phyloP scores from a whole-genome alignment of 2,329 filamentous ascomycete genomes.

The Coleophoma cylindrospora region DNA sequence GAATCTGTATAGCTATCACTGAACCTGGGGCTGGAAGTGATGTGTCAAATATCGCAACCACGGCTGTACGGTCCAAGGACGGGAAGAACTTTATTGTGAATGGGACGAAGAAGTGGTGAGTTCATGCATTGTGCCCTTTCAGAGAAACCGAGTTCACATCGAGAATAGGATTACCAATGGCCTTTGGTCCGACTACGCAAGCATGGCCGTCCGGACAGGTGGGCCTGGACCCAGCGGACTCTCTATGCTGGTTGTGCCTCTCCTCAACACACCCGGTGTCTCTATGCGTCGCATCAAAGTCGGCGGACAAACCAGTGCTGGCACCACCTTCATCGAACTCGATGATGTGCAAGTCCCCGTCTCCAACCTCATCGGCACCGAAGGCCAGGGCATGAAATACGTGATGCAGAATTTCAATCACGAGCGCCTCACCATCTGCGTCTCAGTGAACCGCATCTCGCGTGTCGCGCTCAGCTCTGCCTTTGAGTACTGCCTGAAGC shows the following conservation, averaged over 20 bases:
- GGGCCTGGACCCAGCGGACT: slow-evolving; percentile 56
- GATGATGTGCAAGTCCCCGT: slow-evolving; percentile 70
- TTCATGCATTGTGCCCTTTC: background rate
- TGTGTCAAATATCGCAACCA: slow-evolving; percentile 68
- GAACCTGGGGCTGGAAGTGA: slow-evolving; percentile 72
- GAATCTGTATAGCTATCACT: slow-evolving; percentile 73
- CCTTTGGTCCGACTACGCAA: slow-evolving; percentile 62
- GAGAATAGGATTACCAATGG: slow-evolving; percentile 61
- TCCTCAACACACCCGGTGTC: slow-evolving; percentile 64
- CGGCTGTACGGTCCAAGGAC: slow-evolving; percentile 54
- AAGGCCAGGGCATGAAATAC: slow-evolving; percentile 69
- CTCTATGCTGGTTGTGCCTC: slow-evolving; percentile 63
- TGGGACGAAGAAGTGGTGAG: slow-evolving; percentile 69
- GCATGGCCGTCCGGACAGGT: slow-evolving; percentile 71
- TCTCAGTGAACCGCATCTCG: slow-evolving; percentile 58
- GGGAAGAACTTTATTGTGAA: slow-evolving; percentile 68
- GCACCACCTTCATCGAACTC: slow-evolving; percentile 72
- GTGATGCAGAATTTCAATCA: slow-evolving; percentile 81
- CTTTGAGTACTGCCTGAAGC: slow-evolving; percentile 58
- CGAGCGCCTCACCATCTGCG: slow-evolving; percentile 63
- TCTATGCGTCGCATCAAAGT: slow-evolving; percentile 64
- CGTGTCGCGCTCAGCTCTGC: slow-evolving; percentile 55
- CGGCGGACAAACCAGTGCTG: slow-evolving; percentile 56
- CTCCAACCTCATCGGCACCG: slow-evolving; percentile 63
- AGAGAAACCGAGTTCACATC: background rate